phyloP scores from a whole-genome alignment of 1,284 basidiomycete genomes.

The Heterobasidion irregulare region DNA sequence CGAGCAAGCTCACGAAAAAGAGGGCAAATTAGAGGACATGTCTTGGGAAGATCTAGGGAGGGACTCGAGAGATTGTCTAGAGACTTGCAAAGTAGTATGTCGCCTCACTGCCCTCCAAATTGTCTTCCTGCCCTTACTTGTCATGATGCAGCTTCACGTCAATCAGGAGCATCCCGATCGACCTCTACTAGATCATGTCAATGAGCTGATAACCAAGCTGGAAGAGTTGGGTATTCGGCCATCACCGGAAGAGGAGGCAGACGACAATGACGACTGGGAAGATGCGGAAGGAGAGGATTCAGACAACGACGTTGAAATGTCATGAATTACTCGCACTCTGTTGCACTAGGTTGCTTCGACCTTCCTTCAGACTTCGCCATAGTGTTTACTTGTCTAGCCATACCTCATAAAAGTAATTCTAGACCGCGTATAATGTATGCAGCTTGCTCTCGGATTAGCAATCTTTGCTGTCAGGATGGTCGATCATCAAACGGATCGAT shows the following conservation, averaged over 20 bases:
- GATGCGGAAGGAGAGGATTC: conserved; percentile 46
- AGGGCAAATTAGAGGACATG: conserved; percentile 49
- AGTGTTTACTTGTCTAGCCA: too few species aligned
- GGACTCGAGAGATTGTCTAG: conserved; percentile 75
- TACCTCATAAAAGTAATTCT: too few species aligned
- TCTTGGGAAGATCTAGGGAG: conserved; percentile 75
- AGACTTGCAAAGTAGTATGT: conserved; percentile 73
- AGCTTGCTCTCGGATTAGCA: too few species aligned
- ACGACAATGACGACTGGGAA: conserved; percentile 42
- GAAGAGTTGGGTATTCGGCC: conserved; percentile 63
- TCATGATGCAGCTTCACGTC: conserved; percentile 48
- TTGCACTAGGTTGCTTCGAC: too few species aligned
- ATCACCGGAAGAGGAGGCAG: conserved; percentile 45
- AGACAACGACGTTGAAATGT: conserved; percentile 59
- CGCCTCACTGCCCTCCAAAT: not conserved
- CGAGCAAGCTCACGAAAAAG: conserved; percentile 53
- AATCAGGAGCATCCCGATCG: conserved; percentile 70
- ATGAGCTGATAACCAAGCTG: conserved; percentile 67
- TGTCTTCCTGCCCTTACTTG: not conserved
- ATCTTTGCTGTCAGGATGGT: too few species aligned
- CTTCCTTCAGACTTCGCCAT: too few species aligned
- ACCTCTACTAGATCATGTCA: conserved; percentile 72
- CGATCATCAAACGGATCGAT: too few species aligned
- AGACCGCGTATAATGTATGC: too few species aligned
- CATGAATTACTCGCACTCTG: conserved; percentile 13